Conservation (phyloP, 257 asterid species). For the Solanum paucissectum region DNA sequence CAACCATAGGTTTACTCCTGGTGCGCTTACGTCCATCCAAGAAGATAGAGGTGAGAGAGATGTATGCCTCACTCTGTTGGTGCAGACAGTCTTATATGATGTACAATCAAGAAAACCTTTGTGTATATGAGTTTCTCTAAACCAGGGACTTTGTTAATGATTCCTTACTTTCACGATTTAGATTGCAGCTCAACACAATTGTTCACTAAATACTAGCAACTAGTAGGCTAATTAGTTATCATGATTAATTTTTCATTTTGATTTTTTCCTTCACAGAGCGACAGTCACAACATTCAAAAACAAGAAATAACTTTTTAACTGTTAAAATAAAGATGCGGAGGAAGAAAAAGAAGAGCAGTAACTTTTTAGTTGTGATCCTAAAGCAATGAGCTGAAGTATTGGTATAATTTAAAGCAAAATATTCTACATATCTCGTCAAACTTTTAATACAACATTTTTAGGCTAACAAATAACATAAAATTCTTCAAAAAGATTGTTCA, state of each 20-base stretch:
- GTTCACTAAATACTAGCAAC: neutral
- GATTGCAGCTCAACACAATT: neutral
- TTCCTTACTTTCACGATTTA: neutral
- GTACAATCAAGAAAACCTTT: neutral
- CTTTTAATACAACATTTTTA: neutral
- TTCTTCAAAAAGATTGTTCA: neutral
- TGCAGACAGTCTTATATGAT: too few relatives aligned
- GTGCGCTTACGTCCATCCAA: too few relatives aligned
- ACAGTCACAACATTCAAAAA: neutral
- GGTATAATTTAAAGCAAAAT: neutral
- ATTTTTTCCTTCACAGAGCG: constrained; percentile 1
- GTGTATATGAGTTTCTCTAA: neutral
- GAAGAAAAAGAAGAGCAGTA: too few relatives aligned
- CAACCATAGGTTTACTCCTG: too few relatives aligned
- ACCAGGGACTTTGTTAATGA: constrained; percentile 53
- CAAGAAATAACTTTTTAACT: too few relatives aligned
- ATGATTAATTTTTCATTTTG: neutral
- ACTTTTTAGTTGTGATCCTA: neutral
- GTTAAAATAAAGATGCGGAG: too few relatives aligned
- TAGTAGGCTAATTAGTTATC: neutral
- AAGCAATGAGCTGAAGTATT: neutral
- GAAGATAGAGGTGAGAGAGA: too few relatives aligned
- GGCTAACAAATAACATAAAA: neutral
- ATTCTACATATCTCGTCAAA: neutral
- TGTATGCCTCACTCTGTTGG: too few relatives aligned